phyloP scores from a whole-genome alignment of 257 asterid species.

The Henckelia pumila region DNA sequence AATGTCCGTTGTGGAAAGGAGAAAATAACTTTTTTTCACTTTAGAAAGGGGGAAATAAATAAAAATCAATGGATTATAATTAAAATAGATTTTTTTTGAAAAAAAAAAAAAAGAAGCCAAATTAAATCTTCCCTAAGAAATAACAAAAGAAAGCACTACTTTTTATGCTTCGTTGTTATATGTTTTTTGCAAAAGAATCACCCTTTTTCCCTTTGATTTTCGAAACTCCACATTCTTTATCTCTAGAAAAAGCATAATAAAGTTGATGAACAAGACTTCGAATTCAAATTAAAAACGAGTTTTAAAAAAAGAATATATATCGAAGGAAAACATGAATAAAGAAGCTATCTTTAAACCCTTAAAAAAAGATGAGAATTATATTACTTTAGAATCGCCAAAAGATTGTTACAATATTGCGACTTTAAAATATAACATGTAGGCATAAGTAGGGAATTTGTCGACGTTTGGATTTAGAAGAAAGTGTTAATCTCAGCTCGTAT shows the following conservation, averaged over 20 bases:
- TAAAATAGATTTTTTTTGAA: too few relatives aligned
- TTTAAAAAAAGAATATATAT: background rate
- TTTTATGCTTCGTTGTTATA: constrained; percentile 21
- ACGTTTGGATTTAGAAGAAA: background rate
- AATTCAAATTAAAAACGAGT: constrained; percentile 8
- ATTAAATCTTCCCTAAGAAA: constrained; percentile 44
- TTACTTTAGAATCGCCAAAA: constrained; percentile 19
- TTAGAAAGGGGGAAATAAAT: constrained; percentile 16
- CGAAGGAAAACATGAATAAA: background rate
- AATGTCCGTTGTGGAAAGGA: constrained; percentile 36
- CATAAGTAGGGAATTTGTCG: constrained; percentile 14
- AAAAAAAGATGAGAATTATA: constrained; percentile 1
- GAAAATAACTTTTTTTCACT: constrained; percentile 35
- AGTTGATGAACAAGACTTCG: constrained; percentile 8
- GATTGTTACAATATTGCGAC: constrained; percentile 6
- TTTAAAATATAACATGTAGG: background rate
- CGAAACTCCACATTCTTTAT: constrained; percentile 18
- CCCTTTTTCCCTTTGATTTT: constrained; percentile 11
- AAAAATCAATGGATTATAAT: background rate
- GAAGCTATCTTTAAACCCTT: constrained; percentile 20
- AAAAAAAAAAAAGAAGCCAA: constrained; percentile 22
- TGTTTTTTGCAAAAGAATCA: constrained; percentile 6
- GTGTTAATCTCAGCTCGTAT: background rate
- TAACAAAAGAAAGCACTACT: constrained; percentile 44
- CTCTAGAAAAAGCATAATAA: constrained; percentile 7